A percentile compares a stretch with the other conserved stretches of the same genome.
These are phyloP conservation scores for Coemansia sp. DNA, from an alignment of 192 early-diverging fungal species.

Conservation along the genomic window DNA sequence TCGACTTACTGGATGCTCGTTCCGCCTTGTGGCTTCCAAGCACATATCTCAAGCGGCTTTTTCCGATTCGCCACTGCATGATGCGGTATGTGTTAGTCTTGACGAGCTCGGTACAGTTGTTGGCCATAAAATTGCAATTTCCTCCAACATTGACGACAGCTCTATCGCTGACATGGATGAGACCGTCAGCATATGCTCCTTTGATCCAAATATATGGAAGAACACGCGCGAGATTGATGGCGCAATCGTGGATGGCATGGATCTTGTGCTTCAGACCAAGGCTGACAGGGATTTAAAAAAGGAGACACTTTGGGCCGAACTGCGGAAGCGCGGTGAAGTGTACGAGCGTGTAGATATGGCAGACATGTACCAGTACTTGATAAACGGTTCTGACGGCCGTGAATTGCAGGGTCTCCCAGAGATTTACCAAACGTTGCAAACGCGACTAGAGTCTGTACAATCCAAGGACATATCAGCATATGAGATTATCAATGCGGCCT, in stretches of 20 bases:
- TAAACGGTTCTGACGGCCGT: neutral
- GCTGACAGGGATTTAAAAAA: neutral
- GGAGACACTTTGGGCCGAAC: constrained; percentile 22
- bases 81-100: constrained; percentile 21
- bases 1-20: constrained; percentile 17
- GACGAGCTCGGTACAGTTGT: constrained; percentile 29
- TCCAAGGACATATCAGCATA: neutral
- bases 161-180: neutral
- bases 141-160: neutral
- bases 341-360: constrained; percentile 34
- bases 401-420: neutral
- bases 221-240: constrained; percentile 1
- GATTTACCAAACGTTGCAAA: neutral
- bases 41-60: neutral
- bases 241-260: constrained; percentile 23
- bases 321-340: constrained; percentile 24
- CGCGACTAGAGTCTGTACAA: neutral
- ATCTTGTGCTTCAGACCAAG: constrained; percentile 12
- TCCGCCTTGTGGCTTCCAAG: constrained; percentile 3
- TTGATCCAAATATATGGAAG: neutral
- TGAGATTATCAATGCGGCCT: neutral
- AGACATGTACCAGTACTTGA: neutral
- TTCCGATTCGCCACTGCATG: neutral
- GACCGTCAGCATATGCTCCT: no score
- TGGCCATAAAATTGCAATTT: constrained; percentile 14